Conservation (phyloP, 331 rosid genomes). For the Telfairia occidentalis region DNA sequence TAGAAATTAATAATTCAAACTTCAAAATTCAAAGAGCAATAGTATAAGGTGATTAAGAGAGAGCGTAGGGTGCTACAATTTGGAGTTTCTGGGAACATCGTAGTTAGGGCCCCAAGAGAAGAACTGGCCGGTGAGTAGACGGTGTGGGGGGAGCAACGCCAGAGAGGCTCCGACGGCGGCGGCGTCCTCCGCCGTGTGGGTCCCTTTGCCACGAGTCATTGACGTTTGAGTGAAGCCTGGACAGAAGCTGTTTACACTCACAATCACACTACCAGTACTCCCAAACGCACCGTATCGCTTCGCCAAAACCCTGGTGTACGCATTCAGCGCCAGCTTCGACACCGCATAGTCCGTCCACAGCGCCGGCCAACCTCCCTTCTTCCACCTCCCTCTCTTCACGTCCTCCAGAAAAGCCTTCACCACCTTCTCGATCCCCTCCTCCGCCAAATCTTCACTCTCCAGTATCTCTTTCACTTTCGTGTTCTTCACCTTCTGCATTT, state of each 20-base stretch:
- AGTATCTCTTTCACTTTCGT: slow-evolving; percentile 24
- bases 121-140: slow-evolving; percentile 47
- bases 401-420: slow-evolving; percentile 34
- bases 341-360: slow-evolving; percentile 80
- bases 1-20: no score
- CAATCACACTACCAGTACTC: no score
- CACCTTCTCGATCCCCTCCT: slow-evolving; percentile 37
- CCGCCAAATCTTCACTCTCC: slow-evolving; percentile 25
- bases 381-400: slow-evolving; percentile 60
- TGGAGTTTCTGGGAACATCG: neutral
- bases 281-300: slow-evolving; percentile 22
- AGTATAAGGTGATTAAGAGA: no score
- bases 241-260: slow-evolving; percentile 58
- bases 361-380: slow-evolving; percentile 64
- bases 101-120: slow-evolving; percentile 18
- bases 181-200: slow-evolving; percentile 47
- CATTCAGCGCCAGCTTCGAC: slow-evolving; percentile 67
- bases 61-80: no score
- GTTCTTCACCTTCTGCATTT: slow-evolving; percentile 47
- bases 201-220: slow-evolving; percentile 68
- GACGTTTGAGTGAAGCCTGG: slow-evolving; percentile 87
- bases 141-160: slow-evolving; percentile 50
- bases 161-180: slow-evolving; percentile 38
- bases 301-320: slow-evolving; percentile 56
- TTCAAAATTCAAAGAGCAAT: no score